These are phyloP conservation scores for Paxillus involutus DNA, from an alignment of 768 basidiomycete species.

Conservation along the genomic window DNA sequence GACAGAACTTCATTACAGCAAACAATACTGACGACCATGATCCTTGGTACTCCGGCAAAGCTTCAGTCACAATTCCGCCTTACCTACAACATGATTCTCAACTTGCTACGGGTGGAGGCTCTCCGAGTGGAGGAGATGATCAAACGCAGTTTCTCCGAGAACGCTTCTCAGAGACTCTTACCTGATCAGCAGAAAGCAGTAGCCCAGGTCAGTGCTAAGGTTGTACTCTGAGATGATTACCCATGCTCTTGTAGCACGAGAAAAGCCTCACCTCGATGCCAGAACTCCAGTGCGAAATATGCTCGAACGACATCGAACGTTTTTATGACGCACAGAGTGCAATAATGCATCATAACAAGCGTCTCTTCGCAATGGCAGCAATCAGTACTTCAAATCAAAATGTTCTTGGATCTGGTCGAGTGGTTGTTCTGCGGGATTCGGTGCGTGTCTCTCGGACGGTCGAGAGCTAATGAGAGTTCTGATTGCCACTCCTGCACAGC, in stretches of 20 bases:
- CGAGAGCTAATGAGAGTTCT: neutral
- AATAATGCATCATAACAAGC: slow-evolving; percentile 61
- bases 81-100: slow-evolving; percentile 99
- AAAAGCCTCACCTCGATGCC: slow-evolving; percentile 59
- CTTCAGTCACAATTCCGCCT: slow-evolving; percentile 94
- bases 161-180: slow-evolving; percentile 86
- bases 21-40: slow-evolving; percentile 78
- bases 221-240: slow-evolving; percentile 4
- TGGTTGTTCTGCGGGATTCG: slow-evolving; percentile 79
- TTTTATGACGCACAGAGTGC: slow-evolving; percentile 74
- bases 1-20: slow-evolving; percentile 44
- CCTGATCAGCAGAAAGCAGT: slow-evolving; percentile 94
- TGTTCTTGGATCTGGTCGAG: slow-evolving; percentile 67
- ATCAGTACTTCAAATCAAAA: slow-evolving; percentile 65
- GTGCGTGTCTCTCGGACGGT: slow-evolving; percentile 44
- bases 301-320: slow-evolving; percentile 66
- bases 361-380: slow-evolving; percentile 59
- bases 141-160: slow-evolving; percentile 98
- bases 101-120: slow-evolving; percentile 93
- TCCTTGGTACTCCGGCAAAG: slow-evolving; percentile 91
- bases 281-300: slow-evolving; percentile 67
- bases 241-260: slow-evolving; percentile 56
- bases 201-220: slow-evolving; percentile 54
- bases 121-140: slow-evolving; percentile 99
- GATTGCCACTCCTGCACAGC: slow-evolving; percentile 42